Conservation (phyloP, 1,139 yeast genomes). For the Taphrina populina region DNA sequence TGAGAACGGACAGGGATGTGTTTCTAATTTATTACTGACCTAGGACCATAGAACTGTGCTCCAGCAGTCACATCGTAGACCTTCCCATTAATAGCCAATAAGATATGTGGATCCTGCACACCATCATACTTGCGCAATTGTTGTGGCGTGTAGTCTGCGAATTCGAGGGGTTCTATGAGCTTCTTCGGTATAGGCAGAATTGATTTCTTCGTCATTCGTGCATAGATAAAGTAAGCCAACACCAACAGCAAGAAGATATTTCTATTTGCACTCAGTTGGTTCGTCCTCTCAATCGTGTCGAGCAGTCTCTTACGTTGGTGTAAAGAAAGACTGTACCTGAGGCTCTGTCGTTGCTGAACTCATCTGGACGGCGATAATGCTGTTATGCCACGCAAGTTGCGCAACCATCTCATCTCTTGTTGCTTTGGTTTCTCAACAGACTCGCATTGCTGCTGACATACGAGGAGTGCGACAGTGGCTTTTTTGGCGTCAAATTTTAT, state of each 20-base stretch:
- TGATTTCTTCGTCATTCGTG: slow-evolving; percentile 25
- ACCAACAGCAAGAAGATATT: slow-evolving; percentile 13
- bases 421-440: too few species aligned
- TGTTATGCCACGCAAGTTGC: too few species aligned
- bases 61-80: slow-evolving; percentile 86
- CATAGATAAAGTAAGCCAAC: slow-evolving; percentile 23
- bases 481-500: too few species aligned
- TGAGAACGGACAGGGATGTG: not conserved
- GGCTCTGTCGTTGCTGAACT: too few species aligned
- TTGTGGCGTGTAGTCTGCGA: slow-evolving; percentile 75
- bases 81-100: slow-evolving; percentile 77
- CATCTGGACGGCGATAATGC: too few species aligned
- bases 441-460: too few species aligned
- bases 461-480: too few species aligned
- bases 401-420: too few species aligned
- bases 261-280: too few species aligned
- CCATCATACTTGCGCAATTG: slow-evolving; percentile 78
- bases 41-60: slow-evolving; percentile 88
- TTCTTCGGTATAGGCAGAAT: slow-evolving; percentile 10
- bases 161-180: slow-evolving; percentile 59
- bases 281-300: too few species aligned
- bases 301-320: too few species aligned
- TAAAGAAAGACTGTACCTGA: too few species aligned
- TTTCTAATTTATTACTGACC: slow-evolving; percentile 43
- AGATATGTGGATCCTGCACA: slow-evolving; percentile 67